Conservation (phyloP, 176 grass and related monocot genomes). For the Sorghum bicolor region Sorghum_bicolor_NCBIv3 NC_012873.2:12091001-12091500, state of each 20-base stretch:
- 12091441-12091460: background rate
- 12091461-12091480: background rate
- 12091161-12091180: constrained; percentile 20
- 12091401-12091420: background rate
- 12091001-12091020: constrained; percentile 50
- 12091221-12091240: background rate
- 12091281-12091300: background rate
- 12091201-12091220: constrained; percentile 31
- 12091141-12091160: background rate
- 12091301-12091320: background rate
- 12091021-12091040: constrained; percentile 23
- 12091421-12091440: background rate
- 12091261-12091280: background rate
- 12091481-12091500: background rate
- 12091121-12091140: constrained; percentile 7
- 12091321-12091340: background rate
- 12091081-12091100: constrained; percentile 73
- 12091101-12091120: constrained; percentile 9
- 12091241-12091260: constrained; percentile 2
- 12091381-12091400: background rate
- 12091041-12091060: constrained; percentile 55
- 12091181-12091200: background rate
- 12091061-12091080: constrained; percentile 95
- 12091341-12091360: background rate
- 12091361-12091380: background rate